A percentile compares a stretch with the other conserved stretches of the same genome.
Evolutionary conservation across 169 alveolate genomes (phyloP).

Genomic region (Plasmodium knowlesi): DNA sequence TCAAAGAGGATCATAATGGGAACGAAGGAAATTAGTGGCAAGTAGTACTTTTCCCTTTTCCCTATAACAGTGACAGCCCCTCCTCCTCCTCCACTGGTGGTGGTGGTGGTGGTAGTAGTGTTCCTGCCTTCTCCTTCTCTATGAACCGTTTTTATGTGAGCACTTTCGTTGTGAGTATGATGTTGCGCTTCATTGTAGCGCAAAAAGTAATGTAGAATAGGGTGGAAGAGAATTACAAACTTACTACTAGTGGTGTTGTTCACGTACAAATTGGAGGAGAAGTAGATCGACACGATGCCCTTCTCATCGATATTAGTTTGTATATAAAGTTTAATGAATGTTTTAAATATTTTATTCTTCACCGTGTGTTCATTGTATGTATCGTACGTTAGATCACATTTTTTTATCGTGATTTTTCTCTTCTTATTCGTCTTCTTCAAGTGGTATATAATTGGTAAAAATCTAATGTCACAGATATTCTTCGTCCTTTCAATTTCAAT

Average conservation of each 20-base stretch:
- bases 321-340: slow-evolving; percentile 52
- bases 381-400: slow-evolving; percentile 30
- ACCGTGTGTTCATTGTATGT: slow-evolving; percentile 47
- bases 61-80: background rate
- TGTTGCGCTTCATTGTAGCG: background rate
- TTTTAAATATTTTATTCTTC: slow-evolving; percentile 40
- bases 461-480: slow-evolving; percentile 51
- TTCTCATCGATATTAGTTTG: slow-evolving; percentile 61
- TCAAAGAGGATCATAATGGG: slow-evolving; percentile 35
- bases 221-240: slow-evolving; percentile 43
- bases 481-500: slow-evolving; percentile 51
- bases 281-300: slow-evolving; percentile 54
- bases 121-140: background rate
- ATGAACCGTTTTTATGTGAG: background rate
- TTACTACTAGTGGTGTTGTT: slow-evolving; percentile 30
- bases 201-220: slow-evolving; percentile 29
- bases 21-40: slow-evolving; percentile 41
- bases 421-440: slow-evolving; percentile 35
- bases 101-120: too few species aligned
- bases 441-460: slow-evolving; percentile 44
- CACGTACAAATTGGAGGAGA: slow-evolving; percentile 43
- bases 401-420: slow-evolving; percentile 38
- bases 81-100: background rate
- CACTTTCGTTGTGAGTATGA: background rate
- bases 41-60: slow-evolving; percentile 10